Base-by-base conservation (phyloP, 2,329 filamentous ascomycete species). In the Thielaviopsis ethacetica region DNA sequence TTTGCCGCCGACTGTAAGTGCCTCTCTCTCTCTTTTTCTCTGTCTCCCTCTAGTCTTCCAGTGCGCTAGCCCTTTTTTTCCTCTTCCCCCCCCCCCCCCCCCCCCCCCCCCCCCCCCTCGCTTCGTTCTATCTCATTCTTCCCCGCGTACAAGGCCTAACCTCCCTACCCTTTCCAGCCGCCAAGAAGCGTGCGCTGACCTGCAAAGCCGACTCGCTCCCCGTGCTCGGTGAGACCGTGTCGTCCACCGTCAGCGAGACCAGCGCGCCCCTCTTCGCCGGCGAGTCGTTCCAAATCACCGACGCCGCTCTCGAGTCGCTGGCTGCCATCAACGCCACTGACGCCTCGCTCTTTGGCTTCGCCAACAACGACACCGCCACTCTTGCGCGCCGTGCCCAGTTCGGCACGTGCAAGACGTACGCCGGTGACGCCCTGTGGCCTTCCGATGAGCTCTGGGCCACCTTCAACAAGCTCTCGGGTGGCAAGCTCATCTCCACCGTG, bases 401-500 rank as follows among this genome's bases (percentile, higher is more conserved):
- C 19, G 50, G 53, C 19, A 65, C 64, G 24, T 70, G 69, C 58
- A 70, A 66, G 38, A 65, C 63, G 22, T 66, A 65, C 54, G 67
- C 68, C 1, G 67, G 66, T 9, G 64, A 64, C 12, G 38, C 58
- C 2, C 60, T 62, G 6, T 71, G 69, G 70, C 69, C 69, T 0
- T 53, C 63, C 2, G 64, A 66, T 1, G 53, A 62, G 9, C 65
- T 68, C 12, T 71, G 69, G 69, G 55, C 62, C 6, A 61, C 27
- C 53, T 56, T 61, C 30, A 67, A 70, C 61, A 52, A 60, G 27
- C 65, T 69, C 10, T 61, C 70, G 1, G 64, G 62, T 54, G 69
- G 68, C 24, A 64, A 63, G 17, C 65, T 72, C 17, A 65, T 71
- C 50, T 65, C 65, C 50, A 69, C 69, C 19, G 58, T 64, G 2